Base-by-base conservation (phyloP, 192 early-diverging fungal genomes). In the Lunasporangiospora selenospora region DNA sequence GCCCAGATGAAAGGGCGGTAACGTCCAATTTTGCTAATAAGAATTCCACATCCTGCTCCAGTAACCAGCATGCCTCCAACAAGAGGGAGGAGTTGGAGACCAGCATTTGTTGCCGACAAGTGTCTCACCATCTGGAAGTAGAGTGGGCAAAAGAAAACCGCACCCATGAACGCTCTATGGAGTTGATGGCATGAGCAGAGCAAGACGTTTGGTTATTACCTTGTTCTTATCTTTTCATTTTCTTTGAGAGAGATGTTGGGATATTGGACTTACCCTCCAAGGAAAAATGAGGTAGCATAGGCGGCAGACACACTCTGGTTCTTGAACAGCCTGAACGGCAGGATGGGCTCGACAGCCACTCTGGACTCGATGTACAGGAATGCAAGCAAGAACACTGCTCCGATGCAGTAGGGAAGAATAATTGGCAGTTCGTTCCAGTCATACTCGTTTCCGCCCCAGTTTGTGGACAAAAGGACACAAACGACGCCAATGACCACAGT, bases 71-170 rank as follows among this genome's bases (percentile, higher is more conserved):
- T 70, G 23, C 80, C 80, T 24, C 88, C 58, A 6, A 96, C 83
- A 12, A 92, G 66, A 2, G 95, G 92, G 29, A 98, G 66, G 15
- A 89, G 59, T 30, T 89, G 78, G 33, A 98, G 39, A 11, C 94
- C 93, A n/a, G 89, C 80, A 6, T 62, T 30, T 7, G 89, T 91
- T 1, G 96, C 88, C 23, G 30, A 44, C 10, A 40, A 39, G 5
- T 64, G 63, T 16, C 81, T 79, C 7, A 95, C 91, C 37, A 93
- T 58, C 49, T 92, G 87, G 62, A 91, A 95, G 75, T 88, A 95
- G n/a, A 88, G 38, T 0, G 88, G 82, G 9, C 88, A 62, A 75
- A 89, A 97, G 64, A 85, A 95, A 2, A 87, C 73, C 10, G 62
- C 61, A 16, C 71, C 67, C 57, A 84, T 77, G 58, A 84, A 81